A percentile compares a stretch with the other conserved stretches of the same genome.
Evolutionary conservation across 305 asterid genomes (phyloP).

Genomic region (Fraxinus angustifolia): DNA sequence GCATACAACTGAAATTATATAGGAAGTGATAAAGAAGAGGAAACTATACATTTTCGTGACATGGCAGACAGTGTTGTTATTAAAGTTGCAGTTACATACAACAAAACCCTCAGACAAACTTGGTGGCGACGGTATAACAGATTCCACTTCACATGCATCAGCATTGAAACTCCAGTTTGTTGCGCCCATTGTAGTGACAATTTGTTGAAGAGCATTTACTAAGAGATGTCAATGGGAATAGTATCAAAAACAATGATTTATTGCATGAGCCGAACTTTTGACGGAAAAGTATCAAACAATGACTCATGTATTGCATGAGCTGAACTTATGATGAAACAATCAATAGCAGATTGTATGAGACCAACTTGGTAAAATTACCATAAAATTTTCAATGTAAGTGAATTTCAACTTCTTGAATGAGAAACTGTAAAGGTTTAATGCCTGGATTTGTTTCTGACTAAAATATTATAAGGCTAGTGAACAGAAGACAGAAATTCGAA

Average conservation of each 20-base stretch:
- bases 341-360: not conserved
- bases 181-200: conserved; percentile 72
- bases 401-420: not conserved
- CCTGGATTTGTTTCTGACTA: not conserved
- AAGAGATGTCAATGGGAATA: not conserved
- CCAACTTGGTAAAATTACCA: not conserved
- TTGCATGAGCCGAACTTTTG: not conserved
- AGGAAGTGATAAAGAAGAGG: conserved; percentile 8
- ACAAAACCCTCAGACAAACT: conserved; percentile 45
- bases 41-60: conserved; percentile 52
- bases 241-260: not conserved
- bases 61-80: conserved; percentile 56
- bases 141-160: conserved; percentile 53
- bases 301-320: not conserved
- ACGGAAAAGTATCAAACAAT: not conserved
- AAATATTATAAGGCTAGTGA: not conserved
- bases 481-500: not conserved
- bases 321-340: not conserved
- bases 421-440: not conserved
- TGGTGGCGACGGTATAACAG: conserved; percentile 40
- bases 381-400: not conserved
- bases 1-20: not conserved
- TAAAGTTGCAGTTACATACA: conserved; percentile 51
- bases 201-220: conserved; percentile 71
- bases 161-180: conserved; percentile 58